Base-by-base conservation (phyloP, 148 eudicot species). In the Fallopia convolvulus region DNA sequence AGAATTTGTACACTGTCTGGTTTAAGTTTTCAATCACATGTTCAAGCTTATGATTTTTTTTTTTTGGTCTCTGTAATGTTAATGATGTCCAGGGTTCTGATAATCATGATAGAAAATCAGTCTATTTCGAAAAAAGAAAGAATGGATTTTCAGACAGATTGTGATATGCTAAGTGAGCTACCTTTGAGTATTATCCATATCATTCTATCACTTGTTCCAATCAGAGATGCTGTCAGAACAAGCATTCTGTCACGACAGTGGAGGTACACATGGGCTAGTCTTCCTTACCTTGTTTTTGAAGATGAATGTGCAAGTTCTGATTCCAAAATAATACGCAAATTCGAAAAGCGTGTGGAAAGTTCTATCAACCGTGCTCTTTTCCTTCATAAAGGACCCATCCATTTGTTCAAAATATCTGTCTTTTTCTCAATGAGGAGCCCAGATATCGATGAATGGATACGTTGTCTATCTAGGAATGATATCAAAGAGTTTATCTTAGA, bases 381-480 rank as follows among this genome's bases (percentile, higher is more conserved):
- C 55, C 91, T 89, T 44, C 96, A 91, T 72, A 82, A 89, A 55
- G 96, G 92, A 50, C 90, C 92, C 3, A 89, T 91, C 65, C 88
- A 86, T 81, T 86, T 83, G 77, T 91, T 91, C 72, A 80, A 78
- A 78, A 61, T 91, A 11, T 78, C 78, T 71, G 84, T 88, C 63
- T 83, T 81, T 0, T 78, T 82, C 74, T 75, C 84, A 63, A 88
- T 77, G 77, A 72, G 84, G 79, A 83, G 83, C 49, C 86, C 91
- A 6, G 90, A 87, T 79, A 80, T 91, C 36, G 90, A 89, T 83
- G 92, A 89, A 65, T 91, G 96, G 96, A 71, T 91, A 33, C 91
- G 89, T 79, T 87, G 88, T 70, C 85, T 91, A 44, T 89, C 92
- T 3, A 83, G 96, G 66, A 87, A 81, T 40, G 84, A 81, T 81